Conservation (phyloP, 2,329 filamentous ascomycete genomes). For the Ophiosphaerella herpotricha region DNA sequence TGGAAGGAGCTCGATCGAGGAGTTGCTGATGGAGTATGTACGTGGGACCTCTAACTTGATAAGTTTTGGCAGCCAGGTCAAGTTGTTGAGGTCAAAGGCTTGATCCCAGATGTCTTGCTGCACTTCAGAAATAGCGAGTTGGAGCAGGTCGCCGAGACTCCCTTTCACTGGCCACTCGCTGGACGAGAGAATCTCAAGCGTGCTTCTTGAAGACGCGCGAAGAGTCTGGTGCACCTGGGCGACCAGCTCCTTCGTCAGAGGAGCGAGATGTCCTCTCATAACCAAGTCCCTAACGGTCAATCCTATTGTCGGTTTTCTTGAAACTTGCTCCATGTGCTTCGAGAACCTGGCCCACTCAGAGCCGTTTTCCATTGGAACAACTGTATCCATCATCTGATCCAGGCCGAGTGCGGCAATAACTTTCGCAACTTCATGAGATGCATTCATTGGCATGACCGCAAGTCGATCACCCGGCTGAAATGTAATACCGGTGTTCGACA, state of each 20-base stretch:
- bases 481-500: constrained; percentile 58
- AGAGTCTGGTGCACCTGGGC: constrained; percentile 56
- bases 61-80: constrained; percentile 55
- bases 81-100: constrained; percentile 52
- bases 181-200: constrained; percentile 56
- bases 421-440: constrained; percentile 59
- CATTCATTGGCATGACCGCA: constrained; percentile 60
- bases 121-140: constrained; percentile 55
- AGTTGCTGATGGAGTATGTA: constrained; percentile 60
- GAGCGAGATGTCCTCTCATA: constrained; percentile 57
- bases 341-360: constrained; percentile 54
- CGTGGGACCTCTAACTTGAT: constrained; percentile 57
- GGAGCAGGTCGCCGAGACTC: constrained; percentile 57
- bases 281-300: constrained; percentile 57
- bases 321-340: constrained; percentile 51
- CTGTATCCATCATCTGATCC: constrained; percentile 50
- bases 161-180: constrained; percentile 59
- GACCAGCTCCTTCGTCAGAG: constrained; percentile 58
- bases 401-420: constrained; percentile 57
- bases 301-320: constrained; percentile 13
- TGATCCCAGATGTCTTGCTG: constrained; percentile 57
- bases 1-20: constrained; percentile 55
- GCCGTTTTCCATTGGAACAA: constrained; percentile 44
- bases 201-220: constrained; percentile 56
- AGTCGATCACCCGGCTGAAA: constrained; percentile 58